Percentiles rank a stretch among this genome's conserved stretches.
These are phyloP conservation scores for Polytrichum commune DNA, from an alignment of 225 moss, liverwort and hornwort species.

Conservation along the genomic window DNA sequence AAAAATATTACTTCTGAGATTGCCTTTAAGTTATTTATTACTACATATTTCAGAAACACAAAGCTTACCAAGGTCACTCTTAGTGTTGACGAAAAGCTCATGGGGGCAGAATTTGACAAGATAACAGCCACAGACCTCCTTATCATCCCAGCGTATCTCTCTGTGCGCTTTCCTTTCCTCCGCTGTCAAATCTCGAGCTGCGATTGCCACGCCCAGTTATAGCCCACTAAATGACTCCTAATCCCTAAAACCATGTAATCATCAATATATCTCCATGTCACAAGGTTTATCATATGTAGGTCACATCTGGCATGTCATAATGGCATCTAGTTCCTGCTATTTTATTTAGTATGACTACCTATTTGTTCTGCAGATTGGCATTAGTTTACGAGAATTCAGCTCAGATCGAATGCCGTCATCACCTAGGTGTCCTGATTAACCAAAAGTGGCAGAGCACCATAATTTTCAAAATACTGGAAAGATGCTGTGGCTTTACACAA, in stretches of 20 bases:
- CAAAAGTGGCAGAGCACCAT: neutral
- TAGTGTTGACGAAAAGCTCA: conserved; percentile 96
- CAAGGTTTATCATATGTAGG: too few species aligned
- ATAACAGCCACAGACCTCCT: conserved; percentile 85
- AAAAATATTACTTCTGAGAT: too few species aligned
- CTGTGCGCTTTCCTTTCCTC: conserved; percentile 80
- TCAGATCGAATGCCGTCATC: too few species aligned
- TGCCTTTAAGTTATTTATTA: neutral
- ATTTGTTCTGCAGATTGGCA: too few species aligned
- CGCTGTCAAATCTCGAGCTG: conserved; percentile 77
- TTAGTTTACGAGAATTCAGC: too few species aligned
- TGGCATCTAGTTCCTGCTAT: too few species aligned
- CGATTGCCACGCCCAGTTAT: neutral
- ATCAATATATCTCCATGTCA: too few species aligned
- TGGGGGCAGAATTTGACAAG: conserved; percentile 94
- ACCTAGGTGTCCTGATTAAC: neutral
- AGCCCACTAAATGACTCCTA: too few species aligned
- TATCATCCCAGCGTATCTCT: conserved; percentile 93
- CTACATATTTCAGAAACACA: neutral
- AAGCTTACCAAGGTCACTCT: conserved; percentile 89
- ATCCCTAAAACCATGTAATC: too few species aligned
- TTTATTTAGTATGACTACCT: too few species aligned
- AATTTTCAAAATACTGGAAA: rapidly evolving
- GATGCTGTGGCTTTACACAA: neutral
- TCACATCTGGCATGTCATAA: too few species aligned